Base-by-base conservation (phyloP, 2,329 filamentous ascomycete genomes). In the Aureobasidium uvarum region DNA sequence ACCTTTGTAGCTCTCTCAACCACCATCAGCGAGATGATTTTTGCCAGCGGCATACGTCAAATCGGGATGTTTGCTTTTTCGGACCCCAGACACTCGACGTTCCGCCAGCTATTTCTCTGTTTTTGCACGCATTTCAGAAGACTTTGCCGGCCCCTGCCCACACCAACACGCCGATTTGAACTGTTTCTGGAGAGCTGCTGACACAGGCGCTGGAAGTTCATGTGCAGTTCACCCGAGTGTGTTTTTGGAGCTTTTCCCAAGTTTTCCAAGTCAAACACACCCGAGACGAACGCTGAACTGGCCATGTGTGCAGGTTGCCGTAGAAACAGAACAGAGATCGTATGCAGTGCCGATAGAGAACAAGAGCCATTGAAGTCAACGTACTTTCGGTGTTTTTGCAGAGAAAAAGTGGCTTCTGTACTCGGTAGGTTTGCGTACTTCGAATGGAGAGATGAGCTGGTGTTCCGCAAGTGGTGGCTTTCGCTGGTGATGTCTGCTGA, bases 221-320 rank as follows among this genome's bases (percentile, higher is more conserved):
- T 60, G 16, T 25, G 56, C 56, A 23, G 56, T 60, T 25, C 38
- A 56, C 5, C 43, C 54, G 20, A 33, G 2, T 10, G 20, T 4
- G 11, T 56, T 56, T 56, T 41, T 43, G 54, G 41, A 33, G 56
- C 56, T 60, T 60, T 58, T 60, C 56, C 56, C 43, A 60, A 60
- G 56, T 60, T 48, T 38, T 48, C 31, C 41, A 39, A 45, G 23
- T 20, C 16, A 25, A 48, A 48, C 20, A 25, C 11, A 20, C 45
- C 11, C 20, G 55, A 45, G 39, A 33, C 16, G 39, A 16, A 59
- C 55, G 55, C 55, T 59, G 39, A 59, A 39, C 8, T 55, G 33
- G 28, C 50, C 50, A 11, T 36, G 28, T 28, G 31, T 25, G 4
- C 25, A n/a, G 28, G 8, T 33, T 4, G 50, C 54, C 8, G 45